Evolutionary conservation across 148 eudicot species (phyloP).

Genomic region (Rhododendron vialii): DNA sequence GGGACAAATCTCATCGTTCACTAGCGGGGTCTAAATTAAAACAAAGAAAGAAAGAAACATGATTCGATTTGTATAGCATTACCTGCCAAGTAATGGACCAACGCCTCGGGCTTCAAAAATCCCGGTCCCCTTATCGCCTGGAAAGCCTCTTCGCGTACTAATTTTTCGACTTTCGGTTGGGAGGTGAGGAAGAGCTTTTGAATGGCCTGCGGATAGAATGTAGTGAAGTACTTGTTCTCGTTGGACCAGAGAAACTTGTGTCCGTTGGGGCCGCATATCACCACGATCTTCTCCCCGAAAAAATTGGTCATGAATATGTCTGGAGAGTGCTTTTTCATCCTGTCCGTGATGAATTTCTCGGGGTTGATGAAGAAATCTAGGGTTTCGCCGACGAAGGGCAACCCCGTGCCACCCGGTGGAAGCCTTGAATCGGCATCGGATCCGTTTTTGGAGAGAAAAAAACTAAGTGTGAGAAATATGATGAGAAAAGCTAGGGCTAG

Average conservation of each 20-base stretch:
- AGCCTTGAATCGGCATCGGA: not conserved
- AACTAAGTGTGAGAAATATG: not conserved
- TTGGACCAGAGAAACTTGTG: not conserved
- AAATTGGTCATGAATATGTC: not conserved
- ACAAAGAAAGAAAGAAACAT: not conserved
- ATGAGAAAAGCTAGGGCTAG: not conserved
- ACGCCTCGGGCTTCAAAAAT: not conserved
- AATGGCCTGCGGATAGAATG: not conserved
- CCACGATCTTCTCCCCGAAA: not conserved
- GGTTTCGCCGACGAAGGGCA: not conserved
- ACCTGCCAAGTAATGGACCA: not conserved
- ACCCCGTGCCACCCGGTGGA: conserved; percentile 1
- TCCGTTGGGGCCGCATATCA: conserved; percentile 6
- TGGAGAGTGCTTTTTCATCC: not conserved
- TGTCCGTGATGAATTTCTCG: not conserved
- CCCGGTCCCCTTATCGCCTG: not conserved
- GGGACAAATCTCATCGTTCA: too few relatives aligned
- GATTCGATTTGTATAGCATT: not conserved
- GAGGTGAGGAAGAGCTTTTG: not conserved
- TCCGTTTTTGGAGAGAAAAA: not conserved
- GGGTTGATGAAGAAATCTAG: not conserved
- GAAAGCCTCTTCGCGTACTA: not conserved
- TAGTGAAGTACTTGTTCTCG: conserved; percentile 2
- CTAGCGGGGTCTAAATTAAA: too few relatives aligned
- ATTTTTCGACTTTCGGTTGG: not conserved